phyloP scores from a whole-genome alignment of 352 stramenopile species.

The Peronospora tabacina region DNA sequence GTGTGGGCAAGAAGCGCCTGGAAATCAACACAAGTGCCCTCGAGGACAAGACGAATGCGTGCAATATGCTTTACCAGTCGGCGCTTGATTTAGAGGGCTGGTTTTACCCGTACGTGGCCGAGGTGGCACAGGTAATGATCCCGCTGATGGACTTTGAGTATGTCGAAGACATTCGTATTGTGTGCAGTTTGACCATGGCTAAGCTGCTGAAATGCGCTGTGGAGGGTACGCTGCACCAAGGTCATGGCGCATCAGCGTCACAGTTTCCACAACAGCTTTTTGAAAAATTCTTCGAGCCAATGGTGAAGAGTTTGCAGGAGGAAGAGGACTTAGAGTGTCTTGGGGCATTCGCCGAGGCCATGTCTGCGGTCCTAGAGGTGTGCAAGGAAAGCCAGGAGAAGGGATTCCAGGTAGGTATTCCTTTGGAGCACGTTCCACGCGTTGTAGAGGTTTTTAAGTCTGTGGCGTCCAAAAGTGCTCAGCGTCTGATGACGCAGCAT shows the following conservation, averaged over 20 bases:
- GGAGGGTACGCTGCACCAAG: slow-evolving; percentile 61
- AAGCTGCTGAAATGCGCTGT: slow-evolving; percentile 67
- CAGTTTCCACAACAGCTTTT: slow-evolving; percentile 79
- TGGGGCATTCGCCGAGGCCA: slow-evolving; percentile 63
- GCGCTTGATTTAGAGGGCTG: slow-evolving; percentile 71
- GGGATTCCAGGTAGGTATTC: slow-evolving; percentile 58
- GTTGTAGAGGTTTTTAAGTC: slow-evolving; percentile 68
- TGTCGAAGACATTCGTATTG: slow-evolving; percentile 77
- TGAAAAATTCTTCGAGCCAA: slow-evolving; percentile 64
- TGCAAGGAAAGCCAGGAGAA: slow-evolving; percentile 77
- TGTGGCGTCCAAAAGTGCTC: slow-evolving; percentile 51
- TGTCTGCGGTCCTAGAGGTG: slow-evolving; percentile 67
- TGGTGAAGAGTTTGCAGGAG: slow-evolving; percentile 61
- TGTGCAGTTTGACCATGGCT: slow-evolving; percentile 66
- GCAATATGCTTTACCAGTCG: slow-evolving; percentile 87
- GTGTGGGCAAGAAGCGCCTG: slow-evolving; percentile 73
- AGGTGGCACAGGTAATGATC: slow-evolving; percentile 67
- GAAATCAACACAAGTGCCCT: slow-evolving; percentile 84
- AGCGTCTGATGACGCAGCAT: slow-evolving; percentile 50
- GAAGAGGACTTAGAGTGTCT: slow-evolving; percentile 78
- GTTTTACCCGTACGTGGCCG: slow-evolving; percentile 79
- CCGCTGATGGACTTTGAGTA: slow-evolving; percentile 79
- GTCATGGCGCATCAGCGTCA: slow-evolving; percentile 42
- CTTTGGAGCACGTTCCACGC: slow-evolving; percentile 56
- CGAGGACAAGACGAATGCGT: slow-evolving; percentile 81